Evolutionary conservation across 148 eudicot genomes (phyloP).

Genomic region (Beta vulgaris): DNA sequence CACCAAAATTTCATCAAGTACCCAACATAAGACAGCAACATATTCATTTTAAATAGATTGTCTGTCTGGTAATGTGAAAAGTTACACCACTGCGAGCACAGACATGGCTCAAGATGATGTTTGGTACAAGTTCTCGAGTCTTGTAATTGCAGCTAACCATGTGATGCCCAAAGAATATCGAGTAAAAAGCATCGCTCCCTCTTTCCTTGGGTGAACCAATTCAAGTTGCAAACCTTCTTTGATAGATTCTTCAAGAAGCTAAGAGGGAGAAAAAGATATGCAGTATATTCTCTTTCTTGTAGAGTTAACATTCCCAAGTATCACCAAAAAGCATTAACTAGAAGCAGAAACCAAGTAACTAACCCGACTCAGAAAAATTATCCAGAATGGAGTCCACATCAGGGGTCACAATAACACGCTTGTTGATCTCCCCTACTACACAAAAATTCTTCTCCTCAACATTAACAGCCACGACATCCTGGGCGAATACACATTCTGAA

Average conservation of each 20-base stretch:
- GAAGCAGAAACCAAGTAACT: conserved; percentile 21
- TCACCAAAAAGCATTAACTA: not conserved
- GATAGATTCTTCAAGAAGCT: not conserved
- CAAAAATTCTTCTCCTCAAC: conserved; percentile 46
- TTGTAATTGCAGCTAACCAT: not conserved
- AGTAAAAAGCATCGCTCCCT: too few species aligned
- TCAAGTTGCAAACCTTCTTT: not conserved
- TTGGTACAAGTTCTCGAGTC: not conserved
- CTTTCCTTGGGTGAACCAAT: not conserved
- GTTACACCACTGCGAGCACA: conserved; percentile 7
- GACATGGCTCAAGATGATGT: not conserved
- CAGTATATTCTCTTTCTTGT: not conserved
- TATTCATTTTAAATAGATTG: not conserved
- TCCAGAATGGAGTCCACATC: conserved; percentile 59
- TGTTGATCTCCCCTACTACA: conserved; percentile 58
- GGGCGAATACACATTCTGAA: conserved; percentile 55
- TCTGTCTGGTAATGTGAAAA: not conserved
- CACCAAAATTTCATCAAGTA: not conserved
- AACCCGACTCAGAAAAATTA: conserved; percentile 33
- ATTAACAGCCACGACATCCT: conserved; percentile 65
- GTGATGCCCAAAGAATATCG: not conserved
- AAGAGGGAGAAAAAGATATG: not conserved
- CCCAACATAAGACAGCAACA: not conserved
- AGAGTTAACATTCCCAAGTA: not conserved
- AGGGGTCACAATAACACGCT: conserved; percentile 64